Percentiles rank a stretch among this genome's conserved stretches.
Evolutionary conservation across 164 flowering plant species (phyloP).

Genomic region (Paratinospora sagittata): DNA sequence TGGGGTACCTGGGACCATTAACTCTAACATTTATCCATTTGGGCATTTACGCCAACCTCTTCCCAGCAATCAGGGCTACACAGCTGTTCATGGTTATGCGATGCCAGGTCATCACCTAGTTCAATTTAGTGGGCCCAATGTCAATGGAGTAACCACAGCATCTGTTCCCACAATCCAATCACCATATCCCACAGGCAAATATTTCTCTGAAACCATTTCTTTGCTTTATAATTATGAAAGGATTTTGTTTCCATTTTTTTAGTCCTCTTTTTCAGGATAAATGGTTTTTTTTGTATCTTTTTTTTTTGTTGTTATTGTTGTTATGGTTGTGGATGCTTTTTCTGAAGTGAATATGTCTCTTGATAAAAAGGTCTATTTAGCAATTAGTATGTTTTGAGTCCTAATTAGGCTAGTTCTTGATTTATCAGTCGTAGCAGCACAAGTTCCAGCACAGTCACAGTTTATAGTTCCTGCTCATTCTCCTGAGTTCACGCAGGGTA

Average conservation of each 20-base stretch:
- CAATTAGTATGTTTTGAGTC: constrained; percentile 2
- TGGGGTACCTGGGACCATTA: constrained; percentile 72
- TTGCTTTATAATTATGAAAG: background rate
- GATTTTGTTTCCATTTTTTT: constrained; percentile 4
- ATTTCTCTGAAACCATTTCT: background rate
- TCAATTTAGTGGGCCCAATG: constrained; percentile 65
- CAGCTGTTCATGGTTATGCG: constrained; percentile 70
- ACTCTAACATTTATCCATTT: constrained; percentile 59
- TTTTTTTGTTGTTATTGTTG: background rate
- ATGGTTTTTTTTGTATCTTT: background rate
- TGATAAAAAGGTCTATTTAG: background rate
- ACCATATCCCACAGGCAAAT: constrained; percentile 66
- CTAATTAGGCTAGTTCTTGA: constrained; percentile 16
- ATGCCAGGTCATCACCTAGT: constrained; percentile 77
- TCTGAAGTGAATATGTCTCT: background rate
- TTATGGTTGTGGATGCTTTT: background rate
- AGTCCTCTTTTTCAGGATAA: background rate
- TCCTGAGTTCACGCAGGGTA: constrained; percentile 70
- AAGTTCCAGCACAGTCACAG: constrained; percentile 67
- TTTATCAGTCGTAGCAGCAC: constrained; percentile 56
- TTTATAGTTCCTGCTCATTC: constrained; percentile 77
- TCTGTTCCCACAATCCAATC: constrained; percentile 63
- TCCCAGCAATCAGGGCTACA: constrained; percentile 61
- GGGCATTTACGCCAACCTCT: constrained; percentile 66
- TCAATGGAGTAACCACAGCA: constrained; percentile 60